Evolutionary conservation across 768 basidiomycete species (phyloP), one percentile per base, ranked within the genome.

Genomic region (Podaxis pistillaris): DNA sequence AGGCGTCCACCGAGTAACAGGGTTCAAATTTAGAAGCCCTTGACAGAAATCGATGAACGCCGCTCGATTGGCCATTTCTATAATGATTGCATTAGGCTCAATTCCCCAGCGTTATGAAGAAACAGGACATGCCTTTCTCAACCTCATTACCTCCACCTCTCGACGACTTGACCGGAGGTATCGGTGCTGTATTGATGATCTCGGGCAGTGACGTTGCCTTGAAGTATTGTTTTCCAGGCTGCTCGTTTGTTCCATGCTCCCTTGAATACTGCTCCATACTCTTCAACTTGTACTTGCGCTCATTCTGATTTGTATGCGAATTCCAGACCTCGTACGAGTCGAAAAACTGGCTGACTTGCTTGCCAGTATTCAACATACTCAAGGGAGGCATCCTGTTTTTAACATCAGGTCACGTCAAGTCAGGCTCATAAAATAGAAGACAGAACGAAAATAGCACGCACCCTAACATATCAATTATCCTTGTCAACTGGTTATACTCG

Each of bases 391-490:
- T 83, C 54, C 96, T 97, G 33, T 33, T 9, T 33, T 33, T 9
- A 33, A 33, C 33, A 72, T 33, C 67, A 66, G 51, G 37, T 60
- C 58, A 63, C 37, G 40, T 61, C 56, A 19, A 37, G 51, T 22
- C 49, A 13, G 37, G 57, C 40, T 30, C 37, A 37, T 9, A 44
- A 55, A 60, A 33, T 24, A 22, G n/a, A 63, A 30, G 36, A 40
- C 37, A 51, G 40, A 55, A 46, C 61, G 40, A 4, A 64, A 58
- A 52, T 58, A 28, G 53, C 17, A 80, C 93, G 37, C 73, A 96
- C 95, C 97, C 97, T 26, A 99, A 86, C 95, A 98, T 98, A 70
- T 98, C 97, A 36, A 97, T 89, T 58, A 99, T 98, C 63, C 97
- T 83, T 22, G 93, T 95, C 59, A 98, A 83, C 73, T 99, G 97